Evolutionary conservation across 2,329 filamentous ascomycete species (phyloP).

Genomic region (Pseudocercospora crystallina): DNA sequence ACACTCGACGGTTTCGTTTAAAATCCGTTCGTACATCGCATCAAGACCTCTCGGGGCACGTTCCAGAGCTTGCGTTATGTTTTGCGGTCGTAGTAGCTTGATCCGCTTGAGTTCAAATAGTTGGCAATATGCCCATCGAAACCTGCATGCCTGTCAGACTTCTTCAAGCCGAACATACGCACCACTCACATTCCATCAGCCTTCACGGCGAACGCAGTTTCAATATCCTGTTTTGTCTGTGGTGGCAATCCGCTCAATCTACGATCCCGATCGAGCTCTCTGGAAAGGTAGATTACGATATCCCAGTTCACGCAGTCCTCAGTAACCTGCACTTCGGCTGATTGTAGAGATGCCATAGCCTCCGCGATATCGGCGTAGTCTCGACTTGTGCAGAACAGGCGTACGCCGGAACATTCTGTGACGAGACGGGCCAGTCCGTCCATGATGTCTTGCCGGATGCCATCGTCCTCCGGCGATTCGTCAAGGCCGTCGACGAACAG

Average conservation of each 20-base stretch:
- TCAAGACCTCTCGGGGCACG: conserved; percentile 20
- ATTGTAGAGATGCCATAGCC: background rate
- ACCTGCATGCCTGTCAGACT: conserved; percentile 20
- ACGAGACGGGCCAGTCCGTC: conserved; percentile 3
- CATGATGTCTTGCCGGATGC: conserved; percentile 12
- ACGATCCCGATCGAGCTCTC: conserved; percentile 3
- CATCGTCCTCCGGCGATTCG: conserved; percentile 8
- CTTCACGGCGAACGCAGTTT: conserved; percentile 13
- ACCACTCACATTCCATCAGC: conserved; percentile 24
- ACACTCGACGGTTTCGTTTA: conserved; percentile 11
- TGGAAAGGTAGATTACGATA: conserved; percentile 5
- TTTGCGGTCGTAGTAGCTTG: conserved; percentile 9
- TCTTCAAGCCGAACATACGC: background rate
- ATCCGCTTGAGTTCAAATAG: conserved; percentile 20
- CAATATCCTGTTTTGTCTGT: conserved; percentile 12
- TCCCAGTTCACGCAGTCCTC: conserved; percentile 2
- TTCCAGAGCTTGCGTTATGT: conserved; percentile 9
- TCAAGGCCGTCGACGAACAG: conserved; percentile 10
- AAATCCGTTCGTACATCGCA: conserved; percentile 26
- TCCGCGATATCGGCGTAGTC: background rate
- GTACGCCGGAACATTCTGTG: background rate
- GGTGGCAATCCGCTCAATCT: background rate
- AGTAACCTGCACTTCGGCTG: too few relatives aligned
- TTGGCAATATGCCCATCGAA: conserved; percentile 28
- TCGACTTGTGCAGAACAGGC: conserved; percentile 1